Evolutionary conservation across 148 eudicot species (phyloP).

Genomic region (Arbutus unedo): DNA sequence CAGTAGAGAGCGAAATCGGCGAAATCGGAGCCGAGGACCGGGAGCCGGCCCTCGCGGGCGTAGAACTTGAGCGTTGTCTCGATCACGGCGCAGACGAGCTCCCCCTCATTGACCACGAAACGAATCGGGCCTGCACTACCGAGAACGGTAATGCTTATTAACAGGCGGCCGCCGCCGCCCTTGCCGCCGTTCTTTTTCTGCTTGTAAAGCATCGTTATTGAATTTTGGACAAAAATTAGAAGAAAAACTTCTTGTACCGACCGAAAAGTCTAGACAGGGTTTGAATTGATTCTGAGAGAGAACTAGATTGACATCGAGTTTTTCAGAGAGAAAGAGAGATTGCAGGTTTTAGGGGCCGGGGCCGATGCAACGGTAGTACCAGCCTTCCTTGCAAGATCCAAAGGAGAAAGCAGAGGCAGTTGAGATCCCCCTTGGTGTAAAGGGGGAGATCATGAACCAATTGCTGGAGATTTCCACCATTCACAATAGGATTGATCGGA

Average conservation of each 20-base stretch:
- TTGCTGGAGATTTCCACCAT: slow-evolving; percentile 46
- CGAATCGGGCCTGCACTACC: slow-evolving; percentile 58
- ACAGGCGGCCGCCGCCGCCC: slow-evolving; percentile 27
- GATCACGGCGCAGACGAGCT: slow-evolving; percentile 30
- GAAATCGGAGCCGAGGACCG: slow-evolving; percentile 38
- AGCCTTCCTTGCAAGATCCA: slow-evolving; percentile 56
- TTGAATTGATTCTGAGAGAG: neutral
- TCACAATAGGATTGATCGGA: slow-evolving; percentile 28
- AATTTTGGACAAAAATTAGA: neutral
- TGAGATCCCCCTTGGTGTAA: slow-evolving; percentile 34
- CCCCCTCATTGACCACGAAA: slow-evolving; percentile 39
- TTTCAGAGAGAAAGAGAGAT: neutral
- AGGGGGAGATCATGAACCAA: slow-evolving; percentile 44
- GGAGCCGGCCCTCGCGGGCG: slow-evolving; percentile 50
- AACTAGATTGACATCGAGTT: neutral
- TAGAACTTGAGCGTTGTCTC: slow-evolving; percentile 36
- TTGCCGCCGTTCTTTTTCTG: slow-evolving; percentile 40
- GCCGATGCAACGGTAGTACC: slow-evolving; percentile 66
- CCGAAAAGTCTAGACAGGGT: neutral
- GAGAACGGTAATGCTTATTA: slow-evolving; percentile 38
- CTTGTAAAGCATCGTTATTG: slow-evolving; percentile 36
- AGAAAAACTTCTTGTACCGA: neutral
- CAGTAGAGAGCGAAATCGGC: slow-evolving; percentile 35
- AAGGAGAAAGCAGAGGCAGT: slow-evolving; percentile 24
- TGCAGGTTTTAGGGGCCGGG: slow-evolving; percentile 36